Percentiles rank a stretch among this genome's conserved stretches.
These are phyloP conservation scores for Yamadazyma philogaea DNA, from an alignment of 805 yeast species.

Conservation along the genomic window DNA sequence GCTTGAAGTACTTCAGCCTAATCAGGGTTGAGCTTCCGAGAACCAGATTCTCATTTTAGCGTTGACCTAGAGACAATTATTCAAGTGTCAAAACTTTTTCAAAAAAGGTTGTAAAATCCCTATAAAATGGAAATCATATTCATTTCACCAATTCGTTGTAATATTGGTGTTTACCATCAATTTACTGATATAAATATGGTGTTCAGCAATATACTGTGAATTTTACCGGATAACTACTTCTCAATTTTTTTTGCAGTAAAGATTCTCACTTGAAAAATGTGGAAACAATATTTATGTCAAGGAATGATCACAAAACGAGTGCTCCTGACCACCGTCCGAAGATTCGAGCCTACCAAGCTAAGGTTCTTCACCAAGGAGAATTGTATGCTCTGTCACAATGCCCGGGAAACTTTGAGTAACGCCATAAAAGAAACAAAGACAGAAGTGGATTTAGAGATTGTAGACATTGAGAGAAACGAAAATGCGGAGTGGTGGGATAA, in stretches of 20 bases:
- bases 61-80: no score
- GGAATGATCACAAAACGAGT: neutral
- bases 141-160: no score
- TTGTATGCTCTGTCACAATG: slow-evolving; percentile 68
- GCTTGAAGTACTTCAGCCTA: no score
- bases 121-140: no score
- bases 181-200: no score
- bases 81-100: no score
- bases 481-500: slow-evolving; percentile 66
- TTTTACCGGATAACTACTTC: neutral
- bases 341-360: neutral
- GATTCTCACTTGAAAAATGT: neutral
- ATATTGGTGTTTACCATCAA: no score
- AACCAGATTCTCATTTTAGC: no score
- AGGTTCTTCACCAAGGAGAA: slow-evolving; percentile 68
- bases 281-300: neutral
- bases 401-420: slow-evolving; percentile 47
- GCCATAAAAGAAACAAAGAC: slow-evolving; percentile 34
- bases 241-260: no score
- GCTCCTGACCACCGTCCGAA: neutral
- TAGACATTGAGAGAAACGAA: slow-evolving; percentile 59
- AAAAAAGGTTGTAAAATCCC: no score
- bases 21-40: no score
- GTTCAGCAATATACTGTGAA: no score
- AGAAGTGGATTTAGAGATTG: slow-evolving; percentile 30